These are phyloP conservation scores for Talaromyces sp. DNA, from an alignment of 2,329 filamentous ascomycete genomes.

Conservation along the genomic window DNA sequence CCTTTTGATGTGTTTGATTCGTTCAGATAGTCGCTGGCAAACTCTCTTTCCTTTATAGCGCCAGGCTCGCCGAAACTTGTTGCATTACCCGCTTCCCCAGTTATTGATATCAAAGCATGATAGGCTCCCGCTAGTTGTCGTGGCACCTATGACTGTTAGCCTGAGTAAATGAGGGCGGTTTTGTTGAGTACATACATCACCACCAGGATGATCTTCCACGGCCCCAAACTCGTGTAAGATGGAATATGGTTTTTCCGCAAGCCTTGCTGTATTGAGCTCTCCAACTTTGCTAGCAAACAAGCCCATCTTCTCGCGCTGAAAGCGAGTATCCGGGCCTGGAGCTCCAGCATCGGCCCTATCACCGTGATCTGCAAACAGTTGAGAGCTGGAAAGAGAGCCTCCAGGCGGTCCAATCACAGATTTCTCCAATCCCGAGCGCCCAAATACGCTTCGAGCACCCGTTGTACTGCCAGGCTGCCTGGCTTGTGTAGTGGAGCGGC, in stretches of 20 bases:
- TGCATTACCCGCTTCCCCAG: constrained; percentile 62
- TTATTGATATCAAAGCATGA: constrained; percentile 71
- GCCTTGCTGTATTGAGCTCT: constrained; percentile 67
- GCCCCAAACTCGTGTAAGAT: constrained; percentile 70
- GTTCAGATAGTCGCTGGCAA: constrained; percentile 70
- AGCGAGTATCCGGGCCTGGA: constrained; percentile 64
- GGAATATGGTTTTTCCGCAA: constrained; percentile 63
- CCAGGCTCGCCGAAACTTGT: constrained; percentile 57
- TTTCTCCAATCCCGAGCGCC: constrained; percentile 66
- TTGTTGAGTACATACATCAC: constrained; percentile 47
- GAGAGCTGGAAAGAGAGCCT: constrained; percentile 53
- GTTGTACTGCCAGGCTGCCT: constrained; percentile 32
- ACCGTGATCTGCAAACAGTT: constrained; percentile 66
- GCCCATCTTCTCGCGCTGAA: constrained; percentile 76
- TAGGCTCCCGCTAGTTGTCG: constrained; percentile 78
- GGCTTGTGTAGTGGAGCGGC: constrained; percentile 37
- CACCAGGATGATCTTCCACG: constrained; percentile 65
- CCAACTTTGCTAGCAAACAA: constrained; percentile 75
- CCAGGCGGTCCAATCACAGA: constrained; percentile 82
- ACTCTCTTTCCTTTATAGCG: constrained; percentile 69
- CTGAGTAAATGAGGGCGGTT: constrained; percentile 23
- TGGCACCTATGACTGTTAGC: constrained; percentile 49
- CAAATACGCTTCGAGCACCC: constrained; percentile 55
- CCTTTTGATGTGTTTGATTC: constrained; percentile 61
- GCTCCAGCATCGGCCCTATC: constrained; percentile 47